Evolutionary conservation across 2,329 filamentous ascomycete genomes (phyloP), one percentile per base, ranked within the genome.

Genomic region (Graphiopsis chlorocephala): DNA sequence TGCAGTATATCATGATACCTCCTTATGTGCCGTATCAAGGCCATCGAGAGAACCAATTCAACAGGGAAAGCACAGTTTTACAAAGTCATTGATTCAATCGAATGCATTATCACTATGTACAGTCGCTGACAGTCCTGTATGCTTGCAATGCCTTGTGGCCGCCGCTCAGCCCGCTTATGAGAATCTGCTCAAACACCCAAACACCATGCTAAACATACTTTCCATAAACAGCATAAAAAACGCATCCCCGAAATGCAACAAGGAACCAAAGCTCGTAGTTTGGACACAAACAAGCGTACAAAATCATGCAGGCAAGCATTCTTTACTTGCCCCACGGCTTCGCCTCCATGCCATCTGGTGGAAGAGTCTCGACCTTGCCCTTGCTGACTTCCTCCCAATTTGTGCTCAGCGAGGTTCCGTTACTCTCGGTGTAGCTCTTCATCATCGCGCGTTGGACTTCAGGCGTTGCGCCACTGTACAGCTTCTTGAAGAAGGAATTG

Each of bases 361-460:
- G 90, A 38, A 82, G 78, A 0, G 88, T 90, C 74, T 91, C 86
- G 28, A 97, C 90, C 26, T 80, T 89, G 20, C 86, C 87, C 68
- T 83, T 85, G 59, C 86, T 86, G 23, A 97, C 94, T 67, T 96
- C 90, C 11, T 81, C 79, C 95, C 95, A 99, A 75, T 94, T 92
- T 0, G 95, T 99, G 77, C 92, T 97, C 58, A 99, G 80, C 2
- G 91, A 86, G 0, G 95, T 99, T 4, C 95, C 95, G 71, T 96
- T 95, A 77, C 93, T 97, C 82, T 99, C 94, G 15, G 88, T 84
- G 73, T 92, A 98, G 74, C 92, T 96, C 86, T 99, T 99, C 87
- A 96, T 92, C 95, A 99, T 99, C 10, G 95, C 95, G 1, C 93
- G 87, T 74, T 88, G 88, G 65, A 92, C 91, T 71, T 99, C 94